Base-by-base conservation (phyloP, 768 basidiomycete species). In the Mycena pura region DNA sequence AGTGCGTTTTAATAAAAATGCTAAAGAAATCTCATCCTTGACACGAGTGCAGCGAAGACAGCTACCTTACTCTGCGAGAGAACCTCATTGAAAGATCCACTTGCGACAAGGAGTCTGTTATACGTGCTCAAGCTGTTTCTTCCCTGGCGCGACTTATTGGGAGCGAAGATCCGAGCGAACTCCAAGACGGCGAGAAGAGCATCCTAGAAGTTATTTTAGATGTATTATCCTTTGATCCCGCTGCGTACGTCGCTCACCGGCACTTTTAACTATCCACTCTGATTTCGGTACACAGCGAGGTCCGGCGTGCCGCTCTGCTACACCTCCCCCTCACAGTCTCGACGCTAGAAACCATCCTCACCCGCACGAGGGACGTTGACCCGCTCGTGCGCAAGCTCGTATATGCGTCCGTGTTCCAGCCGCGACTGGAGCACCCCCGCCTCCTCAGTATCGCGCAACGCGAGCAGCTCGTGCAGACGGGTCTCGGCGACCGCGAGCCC, bases 401-500 rank as follows among this genome's bases (percentile, higher is more conserved):
- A 15, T 97, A 93, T 72, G 78, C 87, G 2, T 76, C 79, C 13
- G 82, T 92, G 0, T 81, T 96, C n/a, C 77, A 78, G 32, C 59
- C 72, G 36, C 74, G 79, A 64, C 64, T 86, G 76, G 81, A 82
- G 2, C 85, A 95, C 62, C 90, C 90, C 2, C 84, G 89, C 5
- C 85, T 84, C 14, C 81, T 98, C 31, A 85, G 85, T 2, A 89
- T 94, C 28, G 80, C 86, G 0, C 94, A 97, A 73, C 84, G 96
- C 34, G 93, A 96, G 69, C 81, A 87, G 53, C 81, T 96, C 40
- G 85, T 96, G n/a, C 87, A 88, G 40, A 87, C 93, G 65, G 96
- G 96, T 0, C 79, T 98, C 5, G 91, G 94, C 0, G 96, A 98
- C 74, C 82, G 96, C 28, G 96, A 98, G 65, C 86, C 88, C 0